Evolutionary conservation across 352 stramenopile species (phyloP), one percentile per base, ranked within the genome.

Genomic region (Globisporangium carolinianum): DNA sequence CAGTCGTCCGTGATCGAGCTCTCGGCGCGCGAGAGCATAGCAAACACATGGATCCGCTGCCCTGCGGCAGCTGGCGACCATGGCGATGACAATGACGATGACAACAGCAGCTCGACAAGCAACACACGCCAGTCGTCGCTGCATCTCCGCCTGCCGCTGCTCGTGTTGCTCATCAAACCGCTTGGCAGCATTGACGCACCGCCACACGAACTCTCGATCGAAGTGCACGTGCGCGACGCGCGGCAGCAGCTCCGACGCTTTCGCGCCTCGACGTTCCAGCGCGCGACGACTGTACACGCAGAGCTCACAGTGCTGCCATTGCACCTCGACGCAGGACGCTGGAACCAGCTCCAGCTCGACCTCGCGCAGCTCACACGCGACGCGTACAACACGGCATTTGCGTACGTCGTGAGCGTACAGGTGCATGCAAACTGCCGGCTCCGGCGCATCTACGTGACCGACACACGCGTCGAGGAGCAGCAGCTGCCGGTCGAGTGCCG

Each of bases 261-360:
- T 52, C 67, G 72, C 17, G 64, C 73, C 48, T 80, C 74, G 55
- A 83, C 69, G 6, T 84, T 79, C 54, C 72, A 84, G 66, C 67
- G 58, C 32, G 59, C 68, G 32, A 82, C 69, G 24, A 53, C 53
- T 37, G 65, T 84, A 24, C 74, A 84, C 52, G 41, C 63, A 17
- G 53, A 66, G 37, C 57, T 86, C 14, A 62, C 68, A 32, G 39
- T 74, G 32, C 58, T 85, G 47, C 75, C 75, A 24, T 60, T 87
- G 60, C 65, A 58, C 7, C 59, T 87, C 46, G 71, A 79, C 42
- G 42, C 35, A 17, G 65, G 66, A n/a, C 48, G 47, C 52, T 87
- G 77, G 75, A 87, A 87, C 54, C 74, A 83, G 62, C 55, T 87
- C n/a, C 73, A 76, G 60, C 52, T 87, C 15, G 71, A 86, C 46